phyloP scores from a whole-genome alignment of 225 moss, liverwort and hornwort genomes.

The Polytrichum formosum region DNA sequence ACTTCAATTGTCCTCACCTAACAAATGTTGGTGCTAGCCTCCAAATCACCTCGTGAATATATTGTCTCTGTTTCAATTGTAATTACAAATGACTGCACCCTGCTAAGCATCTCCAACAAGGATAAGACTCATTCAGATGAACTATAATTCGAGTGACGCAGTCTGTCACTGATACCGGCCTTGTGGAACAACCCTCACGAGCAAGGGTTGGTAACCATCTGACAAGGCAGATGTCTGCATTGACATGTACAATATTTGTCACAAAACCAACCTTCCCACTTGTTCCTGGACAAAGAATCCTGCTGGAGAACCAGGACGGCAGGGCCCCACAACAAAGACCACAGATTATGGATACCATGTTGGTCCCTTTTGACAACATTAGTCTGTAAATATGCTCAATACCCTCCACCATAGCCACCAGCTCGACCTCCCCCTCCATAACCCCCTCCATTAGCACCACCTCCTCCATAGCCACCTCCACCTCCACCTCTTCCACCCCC shows the following conservation, averaged over 20 bases:
- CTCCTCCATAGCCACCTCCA: constrained; percentile 53
- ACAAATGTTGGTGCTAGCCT: too few species aligned
- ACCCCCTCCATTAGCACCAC: constrained; percentile 38
- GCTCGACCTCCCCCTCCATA: constrained; percentile 37
- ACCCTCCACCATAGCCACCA: constrained; percentile 52
- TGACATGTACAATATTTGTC: neutral
- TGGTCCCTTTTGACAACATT: neutral
- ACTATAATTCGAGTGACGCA: too few species aligned
- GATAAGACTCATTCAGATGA: too few species aligned
- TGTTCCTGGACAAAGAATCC: neutral
- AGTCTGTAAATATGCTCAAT: constrained; percentile 19
- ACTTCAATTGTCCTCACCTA: too few species aligned
- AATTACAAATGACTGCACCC: too few species aligned
- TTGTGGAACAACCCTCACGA: neutral
- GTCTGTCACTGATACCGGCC: neutral
- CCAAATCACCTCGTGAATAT: too few species aligned
- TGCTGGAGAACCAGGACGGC: neutral
- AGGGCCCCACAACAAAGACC: neutral
- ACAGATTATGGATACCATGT: neutral
- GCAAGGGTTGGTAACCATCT: neutral
- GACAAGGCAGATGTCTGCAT: neutral
- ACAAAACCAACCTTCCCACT: neutral
- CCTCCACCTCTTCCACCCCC: constrained; percentile 44
- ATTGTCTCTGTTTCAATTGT: too few species aligned
- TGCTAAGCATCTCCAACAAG: too few species aligned